Evolutionary conservation across 805 yeast genomes (phyloP).

Genomic region (Lipomyces chichibuensis): DNA sequence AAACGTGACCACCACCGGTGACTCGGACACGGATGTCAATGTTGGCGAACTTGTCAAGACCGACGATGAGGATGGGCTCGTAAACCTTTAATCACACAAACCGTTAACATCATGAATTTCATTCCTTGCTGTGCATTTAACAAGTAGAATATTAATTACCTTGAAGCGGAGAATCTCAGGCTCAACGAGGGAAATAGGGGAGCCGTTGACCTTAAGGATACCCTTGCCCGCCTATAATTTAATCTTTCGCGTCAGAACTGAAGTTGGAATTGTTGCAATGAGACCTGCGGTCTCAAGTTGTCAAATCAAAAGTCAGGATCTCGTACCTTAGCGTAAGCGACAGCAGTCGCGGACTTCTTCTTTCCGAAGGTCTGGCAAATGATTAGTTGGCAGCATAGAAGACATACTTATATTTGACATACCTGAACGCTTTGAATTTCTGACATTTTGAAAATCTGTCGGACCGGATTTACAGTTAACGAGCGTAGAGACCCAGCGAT

Average conservation of each 20-base stretch:
- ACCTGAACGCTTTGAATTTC: conserved; percentile 37
- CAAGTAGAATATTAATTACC: conserved; percentile 37
- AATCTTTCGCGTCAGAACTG: conserved; percentile 4
- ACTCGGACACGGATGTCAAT: conserved; percentile 99
- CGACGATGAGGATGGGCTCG: conserved; percentile 98
- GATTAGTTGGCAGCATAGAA: background rate
- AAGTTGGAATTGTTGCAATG: background rate
- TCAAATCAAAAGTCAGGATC: background rate
- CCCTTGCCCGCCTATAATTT: conserved; percentile 93
- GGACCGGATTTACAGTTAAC: background rate
- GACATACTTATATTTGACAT: background rate
- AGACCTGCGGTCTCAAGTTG: background rate
- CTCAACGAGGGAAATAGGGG: conserved; percentile 98
- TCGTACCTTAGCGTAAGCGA: conserved; percentile 68
- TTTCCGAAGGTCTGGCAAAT: conserved; percentile 89
- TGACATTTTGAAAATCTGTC: conserved; percentile 17
- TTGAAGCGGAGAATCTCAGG: conserved; percentile 99
- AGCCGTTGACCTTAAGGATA: conserved; percentile 98
- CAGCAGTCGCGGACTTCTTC: conserved; percentile 99
- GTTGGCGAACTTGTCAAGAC: conserved; percentile 97
- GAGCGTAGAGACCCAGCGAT: background rate
- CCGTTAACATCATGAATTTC: background rate
- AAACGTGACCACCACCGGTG: conserved; percentile 99
- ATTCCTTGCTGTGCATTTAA: background rate
- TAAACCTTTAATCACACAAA: conserved; percentile 56